Conservation (phyloP, 2,329 filamentous ascomycete genomes). For the Lasiodiplodia sp. region DNA sequence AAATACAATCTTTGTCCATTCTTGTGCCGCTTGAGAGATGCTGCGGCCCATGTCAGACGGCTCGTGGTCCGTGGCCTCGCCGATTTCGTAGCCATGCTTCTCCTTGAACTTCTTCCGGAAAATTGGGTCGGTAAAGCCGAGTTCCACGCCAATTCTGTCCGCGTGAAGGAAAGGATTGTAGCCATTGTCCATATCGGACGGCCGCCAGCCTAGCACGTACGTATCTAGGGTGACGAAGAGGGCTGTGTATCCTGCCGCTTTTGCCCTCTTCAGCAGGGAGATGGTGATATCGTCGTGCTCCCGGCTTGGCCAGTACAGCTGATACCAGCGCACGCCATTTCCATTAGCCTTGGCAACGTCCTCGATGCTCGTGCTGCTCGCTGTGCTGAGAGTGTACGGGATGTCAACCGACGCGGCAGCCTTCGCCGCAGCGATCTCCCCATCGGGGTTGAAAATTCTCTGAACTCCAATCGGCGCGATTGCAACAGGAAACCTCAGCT, state of each 20-base stretch:
- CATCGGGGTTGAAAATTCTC: slow-evolving; percentile 69
- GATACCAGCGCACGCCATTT: slow-evolving; percentile 70
- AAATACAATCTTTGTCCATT: slow-evolving; percentile 46
- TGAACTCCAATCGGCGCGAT: slow-evolving; percentile 76
- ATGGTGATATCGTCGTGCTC: slow-evolving; percentile 69
- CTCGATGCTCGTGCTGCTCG: slow-evolving; percentile 69
- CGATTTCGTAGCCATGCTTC: slow-evolving; percentile 41
- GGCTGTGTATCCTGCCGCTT: slow-evolving; percentile 67
- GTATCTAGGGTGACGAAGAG: slow-evolving; percentile 78
- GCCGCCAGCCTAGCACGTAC: slow-evolving; percentile 72
- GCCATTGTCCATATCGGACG: slow-evolving; percentile 69
- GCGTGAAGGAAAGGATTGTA: slow-evolving; percentile 62
- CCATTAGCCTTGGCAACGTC: slow-evolving; percentile 68
- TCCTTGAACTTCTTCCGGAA: slow-evolving; percentile 46
- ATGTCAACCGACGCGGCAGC: slow-evolving; percentile 67
- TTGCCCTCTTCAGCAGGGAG: slow-evolving; percentile 68
- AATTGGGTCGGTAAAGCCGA: slow-evolving; percentile 46
- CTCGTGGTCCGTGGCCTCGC: slow-evolving; percentile 42
- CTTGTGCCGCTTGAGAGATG: slow-evolving; percentile 34
- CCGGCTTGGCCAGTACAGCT: slow-evolving; percentile 77
- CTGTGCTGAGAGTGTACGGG: slow-evolving; percentile 73
- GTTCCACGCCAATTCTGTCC: slow-evolving; percentile 47
- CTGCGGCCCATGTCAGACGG: slow-evolving; percentile 34
- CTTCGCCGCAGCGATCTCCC: slow-evolving; percentile 69
- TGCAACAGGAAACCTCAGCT: slow-evolving; percentile 3